Conservation (phyloP, 164 flowering plant species). For the Platanus orientalis region DNA sequence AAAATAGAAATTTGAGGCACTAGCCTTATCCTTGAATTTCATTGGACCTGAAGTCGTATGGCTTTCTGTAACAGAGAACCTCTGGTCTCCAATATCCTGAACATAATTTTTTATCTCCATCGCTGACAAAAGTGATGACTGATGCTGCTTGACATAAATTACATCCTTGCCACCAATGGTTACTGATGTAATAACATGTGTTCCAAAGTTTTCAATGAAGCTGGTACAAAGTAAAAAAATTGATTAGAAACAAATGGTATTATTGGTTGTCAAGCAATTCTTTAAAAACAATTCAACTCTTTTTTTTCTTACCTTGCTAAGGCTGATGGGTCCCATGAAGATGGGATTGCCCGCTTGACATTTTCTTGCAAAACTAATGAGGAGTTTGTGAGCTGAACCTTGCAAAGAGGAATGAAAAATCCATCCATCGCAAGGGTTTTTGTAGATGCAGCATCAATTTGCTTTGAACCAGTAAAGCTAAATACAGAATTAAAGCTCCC, state of each 20-base stretch:
- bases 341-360: conserved; percentile 60
- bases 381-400: conserved; percentile 46
- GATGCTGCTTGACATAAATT: conserved; percentile 70
- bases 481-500: conserved; percentile 77
- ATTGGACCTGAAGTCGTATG: conserved; percentile 50
- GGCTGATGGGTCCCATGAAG: conserved; percentile 71
- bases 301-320: conserved; percentile 55
- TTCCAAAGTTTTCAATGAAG: conserved; percentile 82
- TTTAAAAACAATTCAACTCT: background rate
- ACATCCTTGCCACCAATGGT: conserved; percentile 87
- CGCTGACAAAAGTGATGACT: conserved; percentile 54
- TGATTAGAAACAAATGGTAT: conserved; percentile 3
- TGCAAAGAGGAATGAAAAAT: conserved; percentile 52
- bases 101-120: conserved; percentile 70
- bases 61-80: conserved; percentile 51
- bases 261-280: background rate
- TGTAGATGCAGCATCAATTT: conserved; percentile 55
- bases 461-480: conserved; percentile 61
- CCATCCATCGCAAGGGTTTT: conserved; percentile 75
- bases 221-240: conserved; percentile 32
- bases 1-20: conserved; percentile 25
- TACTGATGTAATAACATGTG: conserved; percentile 75
- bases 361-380: conserved; percentile 44
- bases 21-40: conserved; percentile 67
- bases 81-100: conserved; percentile 63